phyloP scores from a whole-genome alignment of 73 alveolate species.

The Paramecium caudatum region DNA sequence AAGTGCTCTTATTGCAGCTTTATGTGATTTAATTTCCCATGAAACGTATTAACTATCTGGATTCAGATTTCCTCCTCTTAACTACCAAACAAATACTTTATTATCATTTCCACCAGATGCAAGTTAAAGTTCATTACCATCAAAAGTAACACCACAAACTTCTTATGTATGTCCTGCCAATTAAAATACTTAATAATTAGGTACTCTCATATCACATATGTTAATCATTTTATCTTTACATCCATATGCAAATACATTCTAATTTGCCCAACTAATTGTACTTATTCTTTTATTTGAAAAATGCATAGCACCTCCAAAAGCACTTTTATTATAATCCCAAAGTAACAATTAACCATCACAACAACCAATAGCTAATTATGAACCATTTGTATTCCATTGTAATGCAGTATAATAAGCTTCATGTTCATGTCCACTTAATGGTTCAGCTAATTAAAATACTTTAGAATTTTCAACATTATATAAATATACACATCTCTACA shows the following conservation, averaged over 20 bases:
- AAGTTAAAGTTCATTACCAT: conserved; percentile 87
- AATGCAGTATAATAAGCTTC: conserved; percentile 54
- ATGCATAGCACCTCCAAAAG: conserved; percentile 73
- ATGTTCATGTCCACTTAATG: neutral
- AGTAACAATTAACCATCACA: conserved; percentile 82
- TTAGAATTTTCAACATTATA: conserved; percentile 58
- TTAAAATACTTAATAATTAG: conserved; percentile 77
- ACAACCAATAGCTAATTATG: conserved; percentile 81
- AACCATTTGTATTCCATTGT: conserved; percentile 82
- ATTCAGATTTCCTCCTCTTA: conserved; percentile 57
- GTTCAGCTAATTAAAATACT: conserved; percentile 21
- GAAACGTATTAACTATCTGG: neutral
- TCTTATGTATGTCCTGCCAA: conserved; percentile 92
- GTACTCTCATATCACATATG: conserved; percentile 91
- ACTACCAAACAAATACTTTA: conserved; percentile 89
- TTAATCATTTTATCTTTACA: conserved; percentile 91
- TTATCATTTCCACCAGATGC: conserved; percentile 98
- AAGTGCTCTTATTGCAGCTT: conserved; percentile 86
- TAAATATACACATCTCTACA: conserved; percentile 43
- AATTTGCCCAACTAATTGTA: conserved; percentile 81
- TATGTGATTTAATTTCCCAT: conserved; percentile 76
- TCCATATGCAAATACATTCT: conserved; percentile 87
- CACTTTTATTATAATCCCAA: conserved; percentile 83
- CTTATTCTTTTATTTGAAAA: conserved; percentile 79
- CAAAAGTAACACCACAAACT: conserved; percentile 95